phyloP scores from a whole-genome alignment of 768 basidiomycete species.

The Trametes elegans region DNA sequence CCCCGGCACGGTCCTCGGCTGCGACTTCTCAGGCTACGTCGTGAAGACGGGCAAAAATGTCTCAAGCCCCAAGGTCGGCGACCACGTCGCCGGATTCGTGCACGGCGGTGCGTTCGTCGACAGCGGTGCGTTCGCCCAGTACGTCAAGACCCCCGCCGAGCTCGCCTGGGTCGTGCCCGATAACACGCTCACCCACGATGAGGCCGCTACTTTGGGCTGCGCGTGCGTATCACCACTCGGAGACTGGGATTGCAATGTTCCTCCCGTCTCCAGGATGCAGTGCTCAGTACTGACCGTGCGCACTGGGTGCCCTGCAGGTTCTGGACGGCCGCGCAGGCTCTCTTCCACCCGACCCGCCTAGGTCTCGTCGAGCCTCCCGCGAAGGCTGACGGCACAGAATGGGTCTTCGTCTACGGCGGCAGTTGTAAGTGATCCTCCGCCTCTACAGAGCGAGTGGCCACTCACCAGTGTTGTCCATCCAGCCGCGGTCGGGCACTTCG shows the following conservation, averaged over 20 bases:
- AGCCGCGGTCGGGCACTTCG: conserved; percentile 33
- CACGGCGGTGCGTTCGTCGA: conserved; percentile 24
- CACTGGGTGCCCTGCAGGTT: conserved; percentile 10
- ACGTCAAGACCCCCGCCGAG: conserved; percentile 24
- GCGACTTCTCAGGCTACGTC: conserved; percentile 29
- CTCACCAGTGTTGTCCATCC: too few relatives aligned
- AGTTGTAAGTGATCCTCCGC: conserved; percentile 4
- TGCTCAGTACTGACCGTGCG: too few relatives aligned
- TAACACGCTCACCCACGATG: conserved; percentile 14
- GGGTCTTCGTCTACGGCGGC: conserved; percentile 24
- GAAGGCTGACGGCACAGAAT: conserved; percentile 11
- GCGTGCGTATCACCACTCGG: conserved; percentile 21
- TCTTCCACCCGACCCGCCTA: conserved; percentile 21
- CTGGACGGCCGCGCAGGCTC: conserved; percentile 21
- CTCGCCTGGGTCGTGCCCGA: conserved; percentile 21
- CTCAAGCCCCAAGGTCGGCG: conserved; percentile 21
- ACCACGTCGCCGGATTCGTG: conserved; percentile 29
- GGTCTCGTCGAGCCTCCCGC: conserved; percentile 20
- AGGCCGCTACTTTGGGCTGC: conserved; percentile 23
- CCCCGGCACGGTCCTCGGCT: conserved; percentile 22
- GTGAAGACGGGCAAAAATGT: conserved; percentile 23
- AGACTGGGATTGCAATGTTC: too few relatives aligned
- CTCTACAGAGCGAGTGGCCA: too few relatives aligned
- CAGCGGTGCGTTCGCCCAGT: conserved; percentile 30
- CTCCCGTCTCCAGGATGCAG: too few relatives aligned